Evolutionary conservation across 805 yeast genomes (phyloP), one percentile per base, ranked within the genome.

Genomic region (Wickerhamomyces chambardii): DNA sequence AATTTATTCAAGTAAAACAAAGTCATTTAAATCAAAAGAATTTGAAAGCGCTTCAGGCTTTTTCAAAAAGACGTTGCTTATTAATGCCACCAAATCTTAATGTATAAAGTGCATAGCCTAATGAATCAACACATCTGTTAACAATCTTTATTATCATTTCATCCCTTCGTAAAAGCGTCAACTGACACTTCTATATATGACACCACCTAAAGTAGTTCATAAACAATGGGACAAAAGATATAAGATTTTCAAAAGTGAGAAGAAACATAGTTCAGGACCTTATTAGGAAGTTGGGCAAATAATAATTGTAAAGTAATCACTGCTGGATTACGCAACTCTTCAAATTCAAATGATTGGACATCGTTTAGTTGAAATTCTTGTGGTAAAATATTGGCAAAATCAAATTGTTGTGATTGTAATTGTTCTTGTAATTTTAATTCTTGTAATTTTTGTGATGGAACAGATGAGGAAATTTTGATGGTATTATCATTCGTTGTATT

Each of bases 261-360:
- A n/a, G n/a, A n/a, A n/a, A n/a, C n/a, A n/a, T n/a, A n/a, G n/a
- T n/a, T n/a, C n/a, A n/a, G n/a, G n/a, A n/a, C n/a, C n/a, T n/a
- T n/a, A n/a, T n/a, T n/a, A n/a, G n/a, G n/a, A n/a, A n/a, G n/a
- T n/a, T n/a, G n/a, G n/a, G n/a, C n/a, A n/a, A n/a, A n/a, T n/a
- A n/a, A n/a, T n/a, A n/a, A n/a, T n/a, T n/a, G n/a, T n/a, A 14
- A 24, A 40, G 63, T 56, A 57, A 61, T 59, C 66, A 47, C 66
- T 53, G 55, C 66, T 61, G 66, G 65, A 61, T 61, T 59, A 58
- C 66, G 65, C 66, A 61, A 59, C 60, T 59, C 61, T 52, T 56
- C 64, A 50, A 58, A 54, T 37, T 46, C 63, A 46, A 47, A 35
- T 18, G 28, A 31, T 25, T 31, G 32, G 18, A 15, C 32, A 15